Percentiles rank a stretch among this genome's conserved stretches.
These are phyloP conservation scores for Penicillium soppii DNA, from an alignment of 495 filamentous ascomycete species.

Conservation along the genomic window DNA sequence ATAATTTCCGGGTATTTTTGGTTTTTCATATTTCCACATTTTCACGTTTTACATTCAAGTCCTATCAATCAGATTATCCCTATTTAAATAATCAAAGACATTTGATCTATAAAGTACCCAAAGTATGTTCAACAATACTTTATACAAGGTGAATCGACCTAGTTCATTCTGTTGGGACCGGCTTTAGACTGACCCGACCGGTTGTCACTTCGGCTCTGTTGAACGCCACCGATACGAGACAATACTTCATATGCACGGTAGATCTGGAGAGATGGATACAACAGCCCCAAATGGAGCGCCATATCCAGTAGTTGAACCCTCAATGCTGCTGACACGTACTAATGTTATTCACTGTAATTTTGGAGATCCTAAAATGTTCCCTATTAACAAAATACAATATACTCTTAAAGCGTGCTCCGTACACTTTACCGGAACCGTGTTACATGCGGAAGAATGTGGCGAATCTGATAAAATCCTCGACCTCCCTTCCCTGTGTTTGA, in stretches of 20 bases:
- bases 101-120: too few relatives aligned
- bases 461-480: slow-evolving; percentile 29
- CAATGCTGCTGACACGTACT: slow-evolving; percentile 3
- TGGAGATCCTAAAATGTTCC: neutral
- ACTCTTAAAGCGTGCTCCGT: too few relatives aligned
- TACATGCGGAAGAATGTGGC: slow-evolving; percentile 22
- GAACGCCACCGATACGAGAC: neutral
- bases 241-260: slow-evolving; percentile 19
- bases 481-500: slow-evolving; percentile 1
- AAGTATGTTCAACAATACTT: too few relatives aligned
- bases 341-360: neutral
- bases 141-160: too few relatives aligned
- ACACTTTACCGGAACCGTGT: neutral
- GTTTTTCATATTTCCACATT: too few relatives aligned
- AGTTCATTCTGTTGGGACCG: too few relatives aligned
- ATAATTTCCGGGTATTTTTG: neutral
- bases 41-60: too few relatives aligned
- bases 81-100: too few relatives aligned
- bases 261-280: slow-evolving; percentile 23
- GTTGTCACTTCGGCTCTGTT: neutral
- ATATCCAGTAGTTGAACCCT: slow-evolving; percentile 11
- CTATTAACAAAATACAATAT: neutral
- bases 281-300: slow-evolving; percentile 12
- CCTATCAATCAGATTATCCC: too few relatives aligned
- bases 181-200: neutral